Evolutionary conservation across 2,329 filamentous ascomycete species (phyloP).

Genomic region (Cercospora zeae-maydis): DNA sequence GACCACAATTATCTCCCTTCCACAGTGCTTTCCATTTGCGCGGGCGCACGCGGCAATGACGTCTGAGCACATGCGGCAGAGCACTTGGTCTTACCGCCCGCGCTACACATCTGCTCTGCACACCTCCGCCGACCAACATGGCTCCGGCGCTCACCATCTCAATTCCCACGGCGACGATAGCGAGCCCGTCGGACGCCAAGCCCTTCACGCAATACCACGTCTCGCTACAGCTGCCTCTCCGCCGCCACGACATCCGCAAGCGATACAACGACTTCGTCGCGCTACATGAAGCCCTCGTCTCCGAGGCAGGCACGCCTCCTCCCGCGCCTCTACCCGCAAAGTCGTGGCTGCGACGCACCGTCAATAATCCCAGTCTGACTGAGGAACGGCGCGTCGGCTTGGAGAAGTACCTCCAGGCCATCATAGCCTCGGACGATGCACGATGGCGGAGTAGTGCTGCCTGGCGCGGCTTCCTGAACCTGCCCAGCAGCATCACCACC

Average conservation of each 20-base stretch:
- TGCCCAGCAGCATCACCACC: conserved; percentile 52
- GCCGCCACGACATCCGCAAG: conserved; percentile 72
- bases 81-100: not conserved
- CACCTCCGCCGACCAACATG: conserved; percentile 33
- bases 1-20: not conserved
- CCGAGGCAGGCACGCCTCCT: conserved; percentile 60
- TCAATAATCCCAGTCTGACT: conserved; percentile 65
- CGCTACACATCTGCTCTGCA: not conserved
- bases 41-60: conserved; percentile 1
- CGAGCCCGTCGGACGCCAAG: conserved; percentile 53
- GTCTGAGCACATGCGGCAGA: not conserved
- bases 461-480: conserved; percentile 70
- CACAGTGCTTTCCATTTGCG: not conserved
- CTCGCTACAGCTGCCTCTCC: conserved; percentile 69
- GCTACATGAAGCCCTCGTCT: conserved; percentile 61
- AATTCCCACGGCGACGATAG: conserved; percentile 50
- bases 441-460: conserved; percentile 70
- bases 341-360: conserved; percentile 72
- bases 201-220: conserved; percentile 76
- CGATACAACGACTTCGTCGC: conserved; percentile 75
- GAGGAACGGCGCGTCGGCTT: conserved; percentile 66
- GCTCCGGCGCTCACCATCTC: conserved; percentile 45
- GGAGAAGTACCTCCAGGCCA: conserved; percentile 67
- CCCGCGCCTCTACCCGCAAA: conserved; percentile 68
- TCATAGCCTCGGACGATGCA: conserved; percentile 69